Evolutionary conservation across 169 alveolate species (phyloP).

Genomic region (Plasmodium malariae): DNA sequence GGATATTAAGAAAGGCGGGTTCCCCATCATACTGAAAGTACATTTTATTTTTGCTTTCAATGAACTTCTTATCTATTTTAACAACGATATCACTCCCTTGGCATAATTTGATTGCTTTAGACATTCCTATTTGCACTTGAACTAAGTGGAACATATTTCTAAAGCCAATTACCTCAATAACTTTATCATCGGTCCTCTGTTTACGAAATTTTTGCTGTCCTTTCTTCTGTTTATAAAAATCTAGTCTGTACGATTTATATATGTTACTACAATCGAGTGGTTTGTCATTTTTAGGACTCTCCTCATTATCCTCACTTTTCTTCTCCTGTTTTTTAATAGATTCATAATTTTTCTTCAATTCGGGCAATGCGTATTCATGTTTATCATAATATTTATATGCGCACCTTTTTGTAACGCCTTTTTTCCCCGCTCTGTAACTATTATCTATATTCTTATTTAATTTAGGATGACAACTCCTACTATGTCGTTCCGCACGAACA

Average conservation of each 20-base stretch:
- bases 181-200: slow-evolving; percentile 83
- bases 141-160: slow-evolving; percentile 82
- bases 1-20: slow-evolving; percentile 51
- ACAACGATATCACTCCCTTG: slow-evolving; percentile 61
- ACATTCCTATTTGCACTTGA: slow-evolving; percentile 82
- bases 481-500: background rate
- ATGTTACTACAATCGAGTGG: slow-evolving; percentile 14
- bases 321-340: background rate
- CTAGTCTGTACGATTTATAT: slow-evolving; percentile 50
- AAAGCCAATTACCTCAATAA: slow-evolving; percentile 86
- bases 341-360: slow-evolving; percentile 10
- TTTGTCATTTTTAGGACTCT: slow-evolving; percentile 12
- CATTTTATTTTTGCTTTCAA: slow-evolving; percentile 41
- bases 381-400: background rate
- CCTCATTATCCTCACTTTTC: background rate
- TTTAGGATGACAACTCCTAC: background rate
- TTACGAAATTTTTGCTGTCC: slow-evolving; percentile 38
- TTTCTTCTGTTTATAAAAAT: slow-evolving; percentile 52
- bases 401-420: background rate
- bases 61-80: slow-evolving; percentile 44
- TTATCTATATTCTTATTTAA: background rate
- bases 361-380: background rate
- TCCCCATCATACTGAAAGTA: slow-evolving; percentile 72
- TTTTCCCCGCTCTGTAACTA: background rate
- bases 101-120: slow-evolving; percentile 44